Base-by-base conservation (phyloP, 257 asterid genomes). In the Ilex aquifolium region DNA sequence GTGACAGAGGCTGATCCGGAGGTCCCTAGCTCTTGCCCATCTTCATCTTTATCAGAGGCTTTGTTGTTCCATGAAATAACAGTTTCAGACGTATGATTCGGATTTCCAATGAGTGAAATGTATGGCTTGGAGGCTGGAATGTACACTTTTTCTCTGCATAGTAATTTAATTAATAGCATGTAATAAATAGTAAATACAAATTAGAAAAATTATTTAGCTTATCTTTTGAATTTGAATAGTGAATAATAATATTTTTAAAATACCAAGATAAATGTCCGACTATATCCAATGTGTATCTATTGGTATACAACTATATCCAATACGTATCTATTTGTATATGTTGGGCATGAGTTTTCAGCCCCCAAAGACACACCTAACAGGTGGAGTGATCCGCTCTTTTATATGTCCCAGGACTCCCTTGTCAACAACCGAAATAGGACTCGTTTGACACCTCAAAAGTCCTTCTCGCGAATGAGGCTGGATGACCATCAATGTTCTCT, bases 21-120 rank as follows among this genome's bases (percentile, higher is more conserved):
- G 0, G 98, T 92, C 16, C 98, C 98, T 4, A 92, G 0, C 0
- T 15, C 54, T 2, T 51, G 36, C 6, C 89, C 98, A 31, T 67
- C n/a, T 51, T 54, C 1, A 62, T 52, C 69, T 14, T 8, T 63
- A 63, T 92, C 95, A 0, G 81, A 74, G 12, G 98, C 97, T 77
- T 83, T 88, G 76, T 78, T 85, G 2, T 85, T 81, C 94, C 98
- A 85, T 0, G 84, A 73, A 55, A 92, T 85, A 3, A 87, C 78
- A 7, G 91, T 80, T 30, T 71, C 62, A 0, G 59, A 32, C 0
- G 83, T 67, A 30, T 68, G 32, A 2, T 63, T 59, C 59, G 63
- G 64, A 49, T 65, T 78, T 57, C 98, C 96, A 11, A 92, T 85
- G 13, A 92, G 68, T 1, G 98, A 85, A 3, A 92, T 71, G 31